Conservation (phyloP, 169 alveolate species). For the Babesia sp. region DNA sequence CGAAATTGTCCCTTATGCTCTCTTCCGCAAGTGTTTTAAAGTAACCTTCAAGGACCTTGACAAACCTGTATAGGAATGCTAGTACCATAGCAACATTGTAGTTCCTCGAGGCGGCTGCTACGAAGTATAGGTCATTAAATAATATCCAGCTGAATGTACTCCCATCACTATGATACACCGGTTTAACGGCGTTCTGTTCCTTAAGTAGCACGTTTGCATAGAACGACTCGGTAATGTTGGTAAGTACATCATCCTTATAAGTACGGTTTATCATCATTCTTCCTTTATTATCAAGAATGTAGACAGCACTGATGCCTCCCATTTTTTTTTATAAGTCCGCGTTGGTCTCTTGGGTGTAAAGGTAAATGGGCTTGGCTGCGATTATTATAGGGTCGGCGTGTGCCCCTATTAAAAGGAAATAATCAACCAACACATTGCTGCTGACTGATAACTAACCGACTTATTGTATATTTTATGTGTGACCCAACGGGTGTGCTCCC, state of each 20-base stretch:
- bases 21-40: conserved; percentile 97
- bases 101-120: conserved; percentile 80
- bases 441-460: not conserved
- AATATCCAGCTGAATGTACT: conserved; percentile 95
- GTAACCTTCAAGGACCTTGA: conserved; percentile 90
- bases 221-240: conserved; percentile 81
- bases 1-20: conserved; percentile 98
- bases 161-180: conserved; percentile 93
- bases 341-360: not conserved
- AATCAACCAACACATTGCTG: not conserved
- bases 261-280: conserved; percentile 86
- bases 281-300: conserved; percentile 90
- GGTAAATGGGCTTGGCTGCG: not conserved
- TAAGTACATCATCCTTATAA: conserved; percentile 84
- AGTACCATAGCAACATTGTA: conserved; percentile 72
- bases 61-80: conserved; percentile 71
- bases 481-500: conserved; percentile 3
- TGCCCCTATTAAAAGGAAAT: not conserved
- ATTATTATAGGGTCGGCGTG: not conserved
- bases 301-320: conserved; percentile 91
- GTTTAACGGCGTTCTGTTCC: conserved; percentile 91
- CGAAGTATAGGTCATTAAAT: conserved; percentile 90
- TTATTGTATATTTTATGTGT: conserved; percentile 13
- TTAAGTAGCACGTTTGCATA: conserved; percentile 91
- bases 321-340: conserved; percentile 21